Conservation (phyloP, 2,329 filamentous ascomycete species). For the Alternaria sp. region DNA sequence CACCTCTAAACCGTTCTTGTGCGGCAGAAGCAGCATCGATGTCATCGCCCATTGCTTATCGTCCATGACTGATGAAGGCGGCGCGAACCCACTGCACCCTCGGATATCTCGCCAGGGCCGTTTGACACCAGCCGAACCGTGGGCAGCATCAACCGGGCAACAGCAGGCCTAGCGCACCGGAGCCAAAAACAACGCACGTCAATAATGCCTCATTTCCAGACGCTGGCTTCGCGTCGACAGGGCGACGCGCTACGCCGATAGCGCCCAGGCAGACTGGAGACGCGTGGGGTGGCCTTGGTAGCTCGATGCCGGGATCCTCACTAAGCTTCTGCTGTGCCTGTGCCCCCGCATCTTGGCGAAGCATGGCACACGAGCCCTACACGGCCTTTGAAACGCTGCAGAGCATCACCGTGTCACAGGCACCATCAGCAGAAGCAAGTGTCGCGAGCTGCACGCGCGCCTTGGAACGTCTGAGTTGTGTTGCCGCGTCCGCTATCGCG, state of each 20-base stretch:
- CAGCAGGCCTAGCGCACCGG: slow-evolving; percentile 7
- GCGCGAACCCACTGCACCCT: slow-evolving; percentile 10
- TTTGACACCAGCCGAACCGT: background rate
- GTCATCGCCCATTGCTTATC: slow-evolving; percentile 30
- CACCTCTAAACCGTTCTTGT: slow-evolving; percentile 14
- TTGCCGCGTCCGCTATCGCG: background rate
- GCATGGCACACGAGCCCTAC: background rate
- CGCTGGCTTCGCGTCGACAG: background rate
- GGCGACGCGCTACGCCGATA: slow-evolving; percentile 14
- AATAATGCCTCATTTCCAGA: slow-evolving; percentile 23
- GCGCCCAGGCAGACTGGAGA: slow-evolving; percentile 9
- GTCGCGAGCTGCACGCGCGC: background rate
- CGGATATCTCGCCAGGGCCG: background rate
- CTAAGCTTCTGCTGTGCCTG: slow-evolving; percentile 23
- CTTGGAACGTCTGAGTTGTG: background rate
- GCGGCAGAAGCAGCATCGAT: slow-evolving; percentile 12
- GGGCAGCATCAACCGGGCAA: background rate
- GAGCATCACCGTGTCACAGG: background rate
- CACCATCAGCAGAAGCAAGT: background rate
- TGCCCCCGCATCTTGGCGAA: slow-evolving; percentile 17
- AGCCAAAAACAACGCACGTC: slow-evolving; percentile 10
- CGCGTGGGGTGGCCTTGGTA: slow-evolving; percentile 17
- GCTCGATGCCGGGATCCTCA: slow-evolving; percentile 17
- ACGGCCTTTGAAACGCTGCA: background rate
- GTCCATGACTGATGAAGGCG: slow-evolving; percentile 14